Evolutionary conservation across 805 yeast genomes (phyloP), one percentile per base, ranked within the genome.

Genomic region (Teunomyces aglyptinius): DNA sequence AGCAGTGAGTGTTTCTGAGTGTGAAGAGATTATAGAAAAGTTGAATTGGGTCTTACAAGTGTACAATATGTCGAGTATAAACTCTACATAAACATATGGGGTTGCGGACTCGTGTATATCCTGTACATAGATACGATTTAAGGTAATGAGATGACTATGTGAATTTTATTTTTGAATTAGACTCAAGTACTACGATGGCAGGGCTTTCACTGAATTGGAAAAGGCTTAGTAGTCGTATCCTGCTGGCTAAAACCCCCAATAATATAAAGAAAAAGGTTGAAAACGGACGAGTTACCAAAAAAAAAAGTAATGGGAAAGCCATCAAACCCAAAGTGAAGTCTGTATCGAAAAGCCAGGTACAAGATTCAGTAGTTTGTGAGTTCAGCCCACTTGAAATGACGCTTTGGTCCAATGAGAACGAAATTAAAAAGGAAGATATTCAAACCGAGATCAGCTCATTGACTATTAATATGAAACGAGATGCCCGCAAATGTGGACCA

Each of bases 1-100:
- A 57, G 94, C 96, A 0, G 71, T 73, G 5, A 78, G 75, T 38
- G 70, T 75, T 0, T 61, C 62, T 2, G 86, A 86, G 48, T 81
- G 94, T 39, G 75, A 73, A 31, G 96, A 87, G 51, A 91, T 92
- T 45, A 85, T 92, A 6, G 70, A 77, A n/a, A 84, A 85, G 55
- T 73, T 92, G 40, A 75, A 76, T 41, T 75, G 77, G 58, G 73
- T 87, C 28, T 67, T 80, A 31, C 75, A 73, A 43, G 80, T 83
- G 1, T 83, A 83, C 54, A 75, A 66, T 42, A 70, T 75, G 60
- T 29, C 44, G 12, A 41, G 31, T 31, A 13, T 41, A 12, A 36
- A 36, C 11, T n/a, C 27, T 19, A 36, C 39, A 7, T 22, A 13
- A 15, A 19, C 6, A 12, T 34, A 18, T 34, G 38, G 20, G 15